Evolutionary conservation across 2,329 filamentous ascomycete genomes (phyloP), one percentile per base, ranked within the genome.

Genomic region (Fusarium euwallaceae): DNA sequence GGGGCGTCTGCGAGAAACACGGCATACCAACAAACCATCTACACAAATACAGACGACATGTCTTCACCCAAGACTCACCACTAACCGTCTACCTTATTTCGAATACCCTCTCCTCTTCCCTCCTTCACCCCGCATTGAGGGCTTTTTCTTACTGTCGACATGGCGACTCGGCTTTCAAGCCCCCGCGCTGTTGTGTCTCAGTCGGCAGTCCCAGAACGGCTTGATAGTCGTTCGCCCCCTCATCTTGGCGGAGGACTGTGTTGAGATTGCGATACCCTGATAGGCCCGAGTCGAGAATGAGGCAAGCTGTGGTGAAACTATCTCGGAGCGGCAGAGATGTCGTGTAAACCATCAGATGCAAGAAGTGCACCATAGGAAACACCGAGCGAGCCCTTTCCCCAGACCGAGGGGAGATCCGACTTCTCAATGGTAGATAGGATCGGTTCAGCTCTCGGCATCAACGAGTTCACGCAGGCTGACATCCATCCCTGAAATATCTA

Each of bases 281-380:
- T 74, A 74, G 72, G 72, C 20, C 39, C 48, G 27, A 60, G n/a
- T 60, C 27, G 22, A 70, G 56, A 39, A 62, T 20, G 56, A 67
- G 56, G 48, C 22, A 67, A 36, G 60, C 63, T 67, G 60, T 55
- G 69, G 72, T 74, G 72, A 74, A 73, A 74, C 72, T 70, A 65
- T 32, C 59, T 32, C 59, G 55, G 29, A 37, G 39, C 61, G 53
- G 63, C 43, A 64, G 34, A 53, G 22, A 51, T 72, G 36, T 45
- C 56, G 53, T 61, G 62, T 60, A 53, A 60, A 36, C 22, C 34
- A 32, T 63, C 66, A 64, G 24, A 70, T 17, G 36, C 56, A 45
- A 63, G 61, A 61, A 27, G 29, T 34, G 56, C 29, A 16, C 41
- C 20, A 22, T 14, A 29, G 32, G 12, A 17, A 32, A 12, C 20